Percentiles rank a stretch among this genome's conserved stretches.
Evolutionary conservation across 2,329 filamentous ascomycete genomes (phyloP).

Genomic region (Trichoderma lentiforme): DNA sequence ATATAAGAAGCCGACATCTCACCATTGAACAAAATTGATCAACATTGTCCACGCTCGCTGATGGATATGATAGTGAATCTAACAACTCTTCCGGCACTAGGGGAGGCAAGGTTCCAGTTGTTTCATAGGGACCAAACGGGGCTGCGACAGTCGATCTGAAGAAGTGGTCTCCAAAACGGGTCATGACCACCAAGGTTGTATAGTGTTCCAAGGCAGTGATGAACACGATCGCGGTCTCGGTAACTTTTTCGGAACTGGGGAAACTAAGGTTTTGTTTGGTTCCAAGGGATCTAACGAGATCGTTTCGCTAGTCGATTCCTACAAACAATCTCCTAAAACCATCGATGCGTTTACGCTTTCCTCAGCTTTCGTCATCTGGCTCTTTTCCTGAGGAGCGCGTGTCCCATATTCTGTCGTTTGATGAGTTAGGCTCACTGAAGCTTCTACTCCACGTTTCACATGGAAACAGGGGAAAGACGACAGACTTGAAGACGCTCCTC

Average conservation of each 20-base stretch:
- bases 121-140: too few species aligned
- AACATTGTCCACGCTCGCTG: too few species aligned
- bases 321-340: neutral
- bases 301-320: neutral
- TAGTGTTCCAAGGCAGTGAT: neutral
- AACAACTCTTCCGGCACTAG: too few species aligned
- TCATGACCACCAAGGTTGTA: neutral
- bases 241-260: neutral
- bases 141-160: neutral
- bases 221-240: too few species aligned
- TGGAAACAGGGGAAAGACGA: slow-evolving; percentile 52
- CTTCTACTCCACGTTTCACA: neutral
- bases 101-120: too few species aligned
- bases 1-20: neutral
- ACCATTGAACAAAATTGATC: neutral
- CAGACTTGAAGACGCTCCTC: slow-evolving; percentile 58
- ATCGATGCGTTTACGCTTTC: neutral
- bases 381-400: neutral
- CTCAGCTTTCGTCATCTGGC: neutral
- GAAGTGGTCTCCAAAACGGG: neutral
- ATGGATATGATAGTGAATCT: too few species aligned
- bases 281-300: neutral
- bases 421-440: neutral
- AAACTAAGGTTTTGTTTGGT: neutral
- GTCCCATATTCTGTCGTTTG: neutral